phyloP scores from a whole-genome alignment of 306 rosid species.

The Albizia julibrissin region DNA sequence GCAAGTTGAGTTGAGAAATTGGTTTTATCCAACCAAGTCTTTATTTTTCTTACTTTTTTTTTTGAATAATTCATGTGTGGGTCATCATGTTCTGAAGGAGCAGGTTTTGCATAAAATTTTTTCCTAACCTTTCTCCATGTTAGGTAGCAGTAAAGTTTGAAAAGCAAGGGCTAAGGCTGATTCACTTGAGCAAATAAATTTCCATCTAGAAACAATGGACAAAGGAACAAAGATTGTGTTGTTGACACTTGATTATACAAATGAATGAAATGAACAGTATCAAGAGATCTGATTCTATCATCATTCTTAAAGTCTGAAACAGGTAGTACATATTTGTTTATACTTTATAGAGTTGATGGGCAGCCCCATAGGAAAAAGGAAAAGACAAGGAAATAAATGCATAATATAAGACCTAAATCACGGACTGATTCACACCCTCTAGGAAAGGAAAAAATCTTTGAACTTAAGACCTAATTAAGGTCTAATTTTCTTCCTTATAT shows the following conservation, averaged over 20 bases:
- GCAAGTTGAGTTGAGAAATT: constrained; percentile 28
- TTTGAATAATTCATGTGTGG: constrained; percentile 18
- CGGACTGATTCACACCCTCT: neutral
- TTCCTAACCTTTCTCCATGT: constrained; percentile 31
- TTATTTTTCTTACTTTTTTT: neutral
- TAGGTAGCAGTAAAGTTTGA: constrained; percentile 55
- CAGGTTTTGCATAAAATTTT: constrained; percentile 21
- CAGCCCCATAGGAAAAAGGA: neutral
- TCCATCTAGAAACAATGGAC: constrained; percentile 9
- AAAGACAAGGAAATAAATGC: neutral
- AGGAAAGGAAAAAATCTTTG: neutral
- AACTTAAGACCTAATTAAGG: neutral
- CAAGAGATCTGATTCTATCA: neutral
- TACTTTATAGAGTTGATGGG: neutral
- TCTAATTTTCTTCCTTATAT: neutral
- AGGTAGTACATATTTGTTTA: neutral
- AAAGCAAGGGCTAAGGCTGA: constrained; percentile 24
- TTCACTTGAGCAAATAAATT: constrained; percentile 22
- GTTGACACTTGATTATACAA: constrained; percentile 16
- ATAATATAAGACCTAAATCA: neutral
- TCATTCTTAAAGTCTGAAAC: neutral
- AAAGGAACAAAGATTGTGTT: constrained; percentile 13
- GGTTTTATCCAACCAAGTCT: neutral
- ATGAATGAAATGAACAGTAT: neutral
- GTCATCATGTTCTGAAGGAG: constrained; percentile 31